phyloP scores from a whole-genome alignment of 176 grass and related monocot species.

The sorghum (Sorghum bicolor) region DNA sequence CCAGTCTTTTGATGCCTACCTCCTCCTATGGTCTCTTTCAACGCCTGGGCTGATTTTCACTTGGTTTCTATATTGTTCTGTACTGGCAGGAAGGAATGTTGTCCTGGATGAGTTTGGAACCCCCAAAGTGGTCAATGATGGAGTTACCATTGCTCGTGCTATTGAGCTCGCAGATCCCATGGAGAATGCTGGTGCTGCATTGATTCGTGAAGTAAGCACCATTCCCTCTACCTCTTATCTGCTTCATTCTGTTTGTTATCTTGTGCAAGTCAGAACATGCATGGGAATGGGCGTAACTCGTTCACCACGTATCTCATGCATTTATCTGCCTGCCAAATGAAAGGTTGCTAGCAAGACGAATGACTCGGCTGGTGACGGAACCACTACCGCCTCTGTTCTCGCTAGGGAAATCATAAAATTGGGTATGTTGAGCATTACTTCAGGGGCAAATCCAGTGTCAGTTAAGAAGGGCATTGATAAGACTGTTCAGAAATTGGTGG shows the following conservation, averaged over 20 bases:
- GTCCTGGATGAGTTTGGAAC: constrained; percentile 90
- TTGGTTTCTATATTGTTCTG: not conserved
- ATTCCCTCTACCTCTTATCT: not conserved
- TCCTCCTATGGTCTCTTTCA: not conserved
- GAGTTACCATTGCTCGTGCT: constrained; percentile 81
- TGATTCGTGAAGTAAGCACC: constrained; percentile 76
- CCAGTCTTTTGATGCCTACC: not conserved
- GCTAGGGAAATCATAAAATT: constrained; percentile 89
- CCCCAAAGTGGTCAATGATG: constrained; percentile 89
- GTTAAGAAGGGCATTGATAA: constrained; percentile 95
- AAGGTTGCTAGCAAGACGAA: constrained; percentile 98
- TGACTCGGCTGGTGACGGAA: constrained; percentile 86
- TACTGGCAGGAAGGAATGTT: constrained; percentile 74
- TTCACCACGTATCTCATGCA: not conserved
- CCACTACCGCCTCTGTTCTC: constrained; percentile 83
- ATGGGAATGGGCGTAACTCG: not conserved
- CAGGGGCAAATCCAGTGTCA: constrained; percentile 87
- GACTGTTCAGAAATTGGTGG: constrained; percentile 64
- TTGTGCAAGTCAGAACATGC: not conserved
- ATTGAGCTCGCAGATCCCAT: constrained; percentile 93
- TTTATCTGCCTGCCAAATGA: not conserved
- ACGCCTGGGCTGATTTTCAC: not conserved
- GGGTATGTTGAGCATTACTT: constrained; percentile 75
- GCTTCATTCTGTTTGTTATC: not conserved
- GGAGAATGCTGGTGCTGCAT: constrained; percentile 86